Evolutionary conservation across 2,329 filamentous ascomycete species (phyloP), one percentile per base, ranked within the genome.

Genomic region (Nigrospora oryzae): DNA sequence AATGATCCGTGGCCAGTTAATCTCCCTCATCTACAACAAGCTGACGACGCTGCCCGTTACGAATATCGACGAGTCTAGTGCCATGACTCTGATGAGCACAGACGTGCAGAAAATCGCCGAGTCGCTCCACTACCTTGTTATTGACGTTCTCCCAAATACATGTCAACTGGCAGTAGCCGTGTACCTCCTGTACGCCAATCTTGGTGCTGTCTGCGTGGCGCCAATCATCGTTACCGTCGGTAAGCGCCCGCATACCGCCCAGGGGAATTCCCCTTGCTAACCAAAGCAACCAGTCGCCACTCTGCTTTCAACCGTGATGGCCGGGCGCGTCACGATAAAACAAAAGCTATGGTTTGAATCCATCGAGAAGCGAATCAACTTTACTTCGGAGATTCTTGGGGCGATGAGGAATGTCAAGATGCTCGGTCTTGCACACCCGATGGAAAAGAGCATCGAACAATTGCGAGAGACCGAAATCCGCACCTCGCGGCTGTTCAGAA

Each of bases 401-500:
- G 45, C 40, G 3, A 46, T 55, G 44, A 51, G 47, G 37, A 48
- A 47, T 11, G 48, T 53, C 40, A 55, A 55, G 41, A 52, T 53
- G 47, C 43, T 50, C 4, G 52, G 52, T 13, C 43, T 55, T 5
- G 43, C 44, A 11, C 16, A 46, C 11, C 44, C 39, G 38, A 36
- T 53, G 37, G 40, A 43, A 6, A 16, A 39, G 13, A 46, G 48
- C 11, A 44, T 55, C 3, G 46, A 48, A 13, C n/a, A 46, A 11
- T 43, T 55, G 34, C 49, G 52, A 10, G 39, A 49, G 3, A 31
- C 45, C 11, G 52, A 55, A 34, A 46, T 55, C 11, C 41, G 41
- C 7, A 44, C 41, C 3, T 53, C 52, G 7, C 45, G 45, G 19
- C 45, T 44, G 15, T 52, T 47, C 38, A 43, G 51, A 43, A 45